A percentile compares a stretch with the other conserved stretches of the same genome.
These are phyloP conservation scores for Zarea fungicola DNA, from an alignment of 2,329 filamentous ascomycete species.

Conservation along the genomic window DNA sequence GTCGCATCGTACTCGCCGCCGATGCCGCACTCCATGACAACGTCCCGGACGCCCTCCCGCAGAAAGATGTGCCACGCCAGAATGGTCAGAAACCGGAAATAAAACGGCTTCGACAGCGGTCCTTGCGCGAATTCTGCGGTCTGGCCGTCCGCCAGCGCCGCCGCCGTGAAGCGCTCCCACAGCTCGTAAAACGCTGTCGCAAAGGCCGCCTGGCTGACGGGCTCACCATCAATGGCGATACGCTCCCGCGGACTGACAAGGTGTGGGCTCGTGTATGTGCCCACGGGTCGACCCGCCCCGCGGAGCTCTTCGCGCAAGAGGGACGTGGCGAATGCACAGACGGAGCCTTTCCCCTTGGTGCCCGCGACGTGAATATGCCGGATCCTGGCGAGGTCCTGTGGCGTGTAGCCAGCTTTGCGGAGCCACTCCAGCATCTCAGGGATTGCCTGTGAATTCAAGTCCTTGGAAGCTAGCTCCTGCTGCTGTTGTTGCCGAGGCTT, in stretches of 20 bases:
- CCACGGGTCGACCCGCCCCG: slow-evolving; percentile 39
- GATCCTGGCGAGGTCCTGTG: slow-evolving; percentile 36
- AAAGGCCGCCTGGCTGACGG: slow-evolving; percentile 64
- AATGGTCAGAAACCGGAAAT: slow-evolving; percentile 87
- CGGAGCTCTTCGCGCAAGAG: slow-evolving; percentile 53
- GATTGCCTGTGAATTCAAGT: slow-evolving; percentile 66
- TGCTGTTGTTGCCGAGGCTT: slow-evolving; percentile 32
- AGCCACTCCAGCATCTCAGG: slow-evolving; percentile 81
- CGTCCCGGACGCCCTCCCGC: slow-evolving; percentile 66
- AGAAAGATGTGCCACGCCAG: slow-evolving; percentile 83
- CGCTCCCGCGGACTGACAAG: slow-evolving; percentile 78
- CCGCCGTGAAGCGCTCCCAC: slow-evolving; percentile 59
- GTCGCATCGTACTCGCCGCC: slow-evolving; percentile 92
- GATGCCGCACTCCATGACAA: slow-evolving; percentile 88
- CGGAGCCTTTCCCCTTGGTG: slow-evolving; percentile 91
- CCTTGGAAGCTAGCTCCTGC: slow-evolving; percentile 15
- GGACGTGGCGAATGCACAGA: slow-evolving; percentile 75
- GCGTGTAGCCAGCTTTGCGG: slow-evolving; percentile 65
- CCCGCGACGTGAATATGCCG: slow-evolving; percentile 77
- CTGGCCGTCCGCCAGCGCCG: slow-evolving; percentile 30
- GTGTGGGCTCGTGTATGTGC: slow-evolving; percentile 83
- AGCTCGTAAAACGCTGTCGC: slow-evolving; percentile 76
- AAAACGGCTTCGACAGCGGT: slow-evolving; percentile 70
- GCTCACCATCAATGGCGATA: slow-evolving; percentile 71
- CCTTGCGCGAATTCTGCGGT: slow-evolving; percentile 43